Conservation (phyloP, 345 rosid genomes). For the Mallotus nudiflorus region DNA sequence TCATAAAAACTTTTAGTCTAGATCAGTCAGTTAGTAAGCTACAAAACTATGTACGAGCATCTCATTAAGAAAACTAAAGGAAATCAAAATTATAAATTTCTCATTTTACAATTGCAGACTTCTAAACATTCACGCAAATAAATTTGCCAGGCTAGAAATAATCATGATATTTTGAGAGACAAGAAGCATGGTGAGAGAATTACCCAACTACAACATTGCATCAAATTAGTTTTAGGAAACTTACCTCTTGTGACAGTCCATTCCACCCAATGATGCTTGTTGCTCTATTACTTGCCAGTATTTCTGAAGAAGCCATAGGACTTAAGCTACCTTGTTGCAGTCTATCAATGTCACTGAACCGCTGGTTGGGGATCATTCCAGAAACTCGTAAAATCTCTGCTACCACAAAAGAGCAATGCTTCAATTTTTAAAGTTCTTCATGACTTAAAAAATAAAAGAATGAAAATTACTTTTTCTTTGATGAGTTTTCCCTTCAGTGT, state of each 20-base stretch:
- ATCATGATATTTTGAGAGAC: not conserved
- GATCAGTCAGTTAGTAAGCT: not conserved
- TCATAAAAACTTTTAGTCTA: not conserved
- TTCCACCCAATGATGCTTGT: slow-evolving; percentile 70
- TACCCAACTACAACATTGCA: slow-evolving; percentile 9
- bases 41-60: not conserved
- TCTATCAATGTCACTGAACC: slow-evolving; percentile 71
- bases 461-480: not conserved
- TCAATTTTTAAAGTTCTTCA: not conserved
- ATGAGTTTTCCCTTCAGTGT: not conserved
- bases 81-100: not conserved
- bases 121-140: not conserved
- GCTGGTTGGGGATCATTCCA: slow-evolving; percentile 79
- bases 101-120: not conserved
- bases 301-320: slow-evolving; percentile 91
- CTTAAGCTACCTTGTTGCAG: slow-evolving; percentile 83
- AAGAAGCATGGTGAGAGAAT: not conserved
- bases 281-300: slow-evolving; percentile 59
- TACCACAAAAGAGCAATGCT: slow-evolving; percentile 15
- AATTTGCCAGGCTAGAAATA: not conserved
- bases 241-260: slow-evolving; percentile 69
- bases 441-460: not conserved
- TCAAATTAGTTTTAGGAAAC: slow-evolving; percentile 7
- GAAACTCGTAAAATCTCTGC: slow-evolving; percentile 78
- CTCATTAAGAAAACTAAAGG: not conserved